Base-by-base conservation (phyloP, 371 early-diverging fungal species). In the Funneliformis caledonium region DNA sequence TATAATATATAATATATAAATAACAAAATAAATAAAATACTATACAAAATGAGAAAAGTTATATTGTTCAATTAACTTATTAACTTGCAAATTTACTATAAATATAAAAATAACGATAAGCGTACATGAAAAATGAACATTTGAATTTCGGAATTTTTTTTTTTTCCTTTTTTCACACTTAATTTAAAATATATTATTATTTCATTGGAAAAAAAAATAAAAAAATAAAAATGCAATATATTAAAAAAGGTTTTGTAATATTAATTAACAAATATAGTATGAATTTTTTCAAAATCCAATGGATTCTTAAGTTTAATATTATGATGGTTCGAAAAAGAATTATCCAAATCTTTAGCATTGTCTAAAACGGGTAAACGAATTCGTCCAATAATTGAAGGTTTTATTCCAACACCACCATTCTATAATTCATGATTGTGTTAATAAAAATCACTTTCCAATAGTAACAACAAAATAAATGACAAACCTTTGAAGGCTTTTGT, bases 211-310 rank as follows among this genome's bases (percentile, higher is more conserved):
- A 37, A 37, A 37, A 37, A 37, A 37, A 37, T 2, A 37, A 37
- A 19, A 5, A 19, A 56, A 56, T 56, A 3, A 12, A 52, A 47
- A 47, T 47, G 52, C 16, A 14, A 14, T 52, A 52, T 1, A 52
- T 56, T 56, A 1, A 5, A 16, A 56, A 16, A 19, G 37, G n/a
- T 2, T 2, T 37, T 37, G 37, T 37, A 16, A 19, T n/a, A 52
- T 78, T 52, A 78, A 43, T 78, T 78, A 10, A 78, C 78, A 52
- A 78, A 78, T 26, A 78, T 78, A 45, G 78, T 78, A 52, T 78
- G 78, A 52, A 78, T 78, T 52, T 68, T 78, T 78, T 78, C 78
- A 52, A 68, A 78, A 64, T 78, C 78, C 16, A 69, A 45, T 2
- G 78, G 45, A 78, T 65, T 78, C 52, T 65, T 65, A 19, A 78